A percentile compares a stretch with the other conserved stretches of the same genome.
These are phyloP conservation scores for Selaginella tamariscina DNA, from an alignment of 75 land plant genomes.

Conservation along the genomic window DNA sequence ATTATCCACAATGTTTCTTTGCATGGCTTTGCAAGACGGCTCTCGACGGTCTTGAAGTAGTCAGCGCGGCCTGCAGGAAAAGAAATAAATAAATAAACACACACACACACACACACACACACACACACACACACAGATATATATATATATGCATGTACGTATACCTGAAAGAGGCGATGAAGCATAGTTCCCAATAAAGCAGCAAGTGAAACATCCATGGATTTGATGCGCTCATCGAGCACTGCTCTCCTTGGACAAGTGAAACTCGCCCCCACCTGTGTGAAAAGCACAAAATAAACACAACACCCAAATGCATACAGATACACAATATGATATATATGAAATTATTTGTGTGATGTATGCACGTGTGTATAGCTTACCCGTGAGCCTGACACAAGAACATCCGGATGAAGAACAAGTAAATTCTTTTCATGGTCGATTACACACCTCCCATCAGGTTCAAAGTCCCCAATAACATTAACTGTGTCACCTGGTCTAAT, in stretches of 20 bases:
- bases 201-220: slow-evolving; percentile 38
- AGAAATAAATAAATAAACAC: not conserved
- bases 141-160: not conserved
- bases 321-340: no score
- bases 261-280: slow-evolving; percentile 71
- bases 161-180: slow-evolving; percentile 79
- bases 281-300: not conserved
- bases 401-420: slow-evolving; percentile 60
- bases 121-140: not conserved
- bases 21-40: slow-evolving; percentile 48
- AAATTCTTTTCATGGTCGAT: slow-evolving; percentile 43
- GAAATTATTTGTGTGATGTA: no score
- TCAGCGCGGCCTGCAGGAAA: slow-evolving; percentile 46
- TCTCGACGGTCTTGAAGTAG: slow-evolving; percentile 27
- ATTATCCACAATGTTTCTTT: slow-evolving; percentile 37
- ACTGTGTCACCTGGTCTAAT: slow-evolving; percentile 78
- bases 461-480: slow-evolving; percentile 75
- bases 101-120: no score
- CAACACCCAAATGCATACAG: not conserved
- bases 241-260: slow-evolving; percentile 65
- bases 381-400: slow-evolving; percentile 74
- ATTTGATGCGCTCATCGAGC: slow-evolving; percentile 67
- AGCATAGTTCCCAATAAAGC: slow-evolving; percentile 77
- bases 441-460: slow-evolving; percentile 49
- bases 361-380: no score